Base-by-base conservation (phyloP, 1,284 basidiomycete species). In the Ustilago nuda region DNA sequence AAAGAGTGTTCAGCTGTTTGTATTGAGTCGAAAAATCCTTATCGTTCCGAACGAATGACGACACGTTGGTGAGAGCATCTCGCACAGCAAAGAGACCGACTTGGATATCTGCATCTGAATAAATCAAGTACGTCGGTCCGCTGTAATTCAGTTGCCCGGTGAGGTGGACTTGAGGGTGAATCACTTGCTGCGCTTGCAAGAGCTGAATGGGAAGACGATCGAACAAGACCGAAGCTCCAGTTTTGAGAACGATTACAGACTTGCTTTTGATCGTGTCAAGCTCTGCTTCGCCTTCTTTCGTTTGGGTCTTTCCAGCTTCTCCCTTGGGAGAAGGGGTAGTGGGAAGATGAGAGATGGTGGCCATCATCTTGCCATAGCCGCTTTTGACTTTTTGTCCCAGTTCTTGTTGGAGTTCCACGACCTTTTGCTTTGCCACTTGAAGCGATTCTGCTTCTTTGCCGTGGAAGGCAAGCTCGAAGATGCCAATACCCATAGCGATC, bases 121-220 rank as follows among this genome's bases (percentile, higher is more conserved):
- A 76, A 32, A 76, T 11, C 23, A 76, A 45, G 15, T 63, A 55
- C 3, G 43, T 15, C 0, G 72, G 71, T 12, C 65, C 65, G 17
- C 19, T 5, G 60, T 61, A 56, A 39, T 5, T 32, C 11, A 39
- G 2, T 13, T 56, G 56, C 8, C 70, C 64, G 7, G 46, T 63
- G 11, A 45, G 48, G 8, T 67, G 41, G 35, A 65, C 35, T 1
- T 46, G 12, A 0, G 64, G 61, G 17, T 57, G 36, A 7, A 72
- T 23, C 0, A 50, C 2, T 5, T 5, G 13, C 43, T 67, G 70
- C 0, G 70, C 70, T 2, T 57, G 70, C 1, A 74, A 27, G 5
- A 74, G 67, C 45, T 74, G 72, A 3, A 66, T 32, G 1, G 73
- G 73, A 3, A 76, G 53, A 4, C 73, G 67, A 8, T 76, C 73